Percentiles rank a stretch among this genome's conserved stretches.
Evolutionary conservation across 2,329 filamentous ascomycete species (phyloP).

Genomic region (Coniochaeta pulveracea): DNA sequence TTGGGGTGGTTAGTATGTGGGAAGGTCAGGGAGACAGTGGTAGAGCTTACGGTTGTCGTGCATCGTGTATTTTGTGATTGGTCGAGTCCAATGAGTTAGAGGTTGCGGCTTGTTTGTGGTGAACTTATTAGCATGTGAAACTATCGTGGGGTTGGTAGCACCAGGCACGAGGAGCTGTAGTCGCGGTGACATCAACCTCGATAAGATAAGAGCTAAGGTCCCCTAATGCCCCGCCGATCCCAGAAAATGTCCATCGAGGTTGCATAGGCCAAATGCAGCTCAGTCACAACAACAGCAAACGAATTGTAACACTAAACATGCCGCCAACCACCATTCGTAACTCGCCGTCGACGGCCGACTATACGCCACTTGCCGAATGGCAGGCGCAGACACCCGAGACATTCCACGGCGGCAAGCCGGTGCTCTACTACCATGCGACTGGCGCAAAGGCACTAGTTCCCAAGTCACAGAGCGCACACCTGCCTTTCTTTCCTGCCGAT

Average conservation of each 20-base stretch:
- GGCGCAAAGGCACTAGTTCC: constrained; percentile 47
- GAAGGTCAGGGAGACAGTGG: background rate
- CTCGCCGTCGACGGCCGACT: constrained; percentile 46
- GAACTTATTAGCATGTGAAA: no score
- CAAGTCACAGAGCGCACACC: constrained; percentile 37
- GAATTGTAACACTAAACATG: constrained; percentile 24
- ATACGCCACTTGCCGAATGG: constrained; percentile 55
- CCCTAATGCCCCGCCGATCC: no score
- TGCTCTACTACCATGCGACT: constrained; percentile 53
- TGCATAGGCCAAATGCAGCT: no score
- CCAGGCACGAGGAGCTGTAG: no score
- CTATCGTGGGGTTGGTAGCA: no score
- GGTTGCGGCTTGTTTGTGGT: no score
- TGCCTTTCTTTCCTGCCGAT: constrained; percentile 41
- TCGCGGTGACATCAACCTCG: no score
- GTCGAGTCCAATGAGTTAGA: no score
- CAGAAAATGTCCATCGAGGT: no score
- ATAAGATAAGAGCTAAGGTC: constrained; percentile 5
- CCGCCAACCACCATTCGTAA: constrained; percentile 43
- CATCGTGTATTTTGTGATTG: no score
- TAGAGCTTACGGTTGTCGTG: constrained; percentile 22
- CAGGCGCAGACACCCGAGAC: constrained; percentile 60
- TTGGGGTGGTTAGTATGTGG: background rate
- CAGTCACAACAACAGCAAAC: constrained; percentile 7
- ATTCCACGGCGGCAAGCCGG: constrained; percentile 60